Conservation (phyloP, 345 rosid species). For the Nephelium lappaceum region DNA sequence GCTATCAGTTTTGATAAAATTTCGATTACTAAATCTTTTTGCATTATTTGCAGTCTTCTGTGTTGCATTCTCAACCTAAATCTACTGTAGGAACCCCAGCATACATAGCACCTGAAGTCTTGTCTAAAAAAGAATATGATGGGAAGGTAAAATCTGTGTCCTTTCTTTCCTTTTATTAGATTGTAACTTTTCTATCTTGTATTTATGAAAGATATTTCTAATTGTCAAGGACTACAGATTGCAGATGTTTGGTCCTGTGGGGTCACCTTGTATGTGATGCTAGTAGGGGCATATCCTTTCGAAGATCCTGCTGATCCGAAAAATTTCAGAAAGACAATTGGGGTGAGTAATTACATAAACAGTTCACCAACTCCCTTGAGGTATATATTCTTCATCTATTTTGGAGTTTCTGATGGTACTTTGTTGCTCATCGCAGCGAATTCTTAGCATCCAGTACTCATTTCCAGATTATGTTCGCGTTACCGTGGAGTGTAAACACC, state of each 20-base stretch:
- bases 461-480: conserved; percentile 66
- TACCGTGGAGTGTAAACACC: conserved; percentile 57
- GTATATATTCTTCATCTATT: background rate
- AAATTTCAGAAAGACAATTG: conserved; percentile 54
- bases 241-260: conserved; percentile 78
- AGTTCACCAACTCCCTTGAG: background rate
- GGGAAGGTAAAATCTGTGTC: conserved; percentile 46
- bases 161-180: background rate
- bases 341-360: conserved; percentile 27
- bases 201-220: conserved; percentile 9
- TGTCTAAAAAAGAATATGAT: conserved; percentile 58
- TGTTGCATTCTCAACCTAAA: conserved; percentile 80
- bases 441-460: conserved; percentile 52
- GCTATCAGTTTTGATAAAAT: background rate
- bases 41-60: conserved; percentile 42
- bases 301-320: conserved; percentile 61
- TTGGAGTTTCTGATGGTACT: background rate
- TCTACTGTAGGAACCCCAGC: conserved; percentile 78
- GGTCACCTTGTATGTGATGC: conserved; percentile 62
- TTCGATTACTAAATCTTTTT: conserved; percentile 8
- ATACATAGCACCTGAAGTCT: conserved; percentile 72
- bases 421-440: conserved; percentile 33
- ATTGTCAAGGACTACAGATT: conserved; percentile 29
- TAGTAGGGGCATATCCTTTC: conserved; percentile 65
- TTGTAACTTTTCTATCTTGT: background rate